Evolutionary conservation across 1,284 basidiomycete genomes (phyloP).

Genomic region (Ceratobasidium theobromae): DNA sequence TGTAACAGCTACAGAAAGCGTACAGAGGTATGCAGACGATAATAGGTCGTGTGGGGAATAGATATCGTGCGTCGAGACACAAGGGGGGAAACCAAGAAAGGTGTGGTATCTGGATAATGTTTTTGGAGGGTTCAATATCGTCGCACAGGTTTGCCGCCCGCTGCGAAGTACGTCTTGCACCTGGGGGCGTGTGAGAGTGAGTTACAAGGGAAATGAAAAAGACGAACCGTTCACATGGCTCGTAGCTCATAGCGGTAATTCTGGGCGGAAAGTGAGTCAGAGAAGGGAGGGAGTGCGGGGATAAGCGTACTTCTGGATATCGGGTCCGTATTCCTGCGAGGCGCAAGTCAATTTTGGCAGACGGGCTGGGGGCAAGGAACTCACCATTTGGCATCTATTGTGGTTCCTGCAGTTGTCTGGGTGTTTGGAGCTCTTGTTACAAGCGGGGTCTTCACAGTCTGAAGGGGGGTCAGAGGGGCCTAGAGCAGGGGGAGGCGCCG

Average conservation of each 20-base stretch:
- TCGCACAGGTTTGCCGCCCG: conserved; percentile 21
- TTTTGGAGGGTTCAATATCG: conserved; percentile 10
- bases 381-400: conserved; percentile 27
- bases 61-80: conserved; percentile 8
- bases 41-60: conserved; percentile 27
- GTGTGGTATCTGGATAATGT: conserved; percentile 5
- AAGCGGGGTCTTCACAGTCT: conserved; percentile 34
- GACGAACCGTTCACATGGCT: conserved; percentile 31
- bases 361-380: not conserved
- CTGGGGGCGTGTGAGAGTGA: conserved; percentile 1
- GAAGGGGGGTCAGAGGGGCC: conserved; percentile 2
- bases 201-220: not conserved
- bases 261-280: conserved; percentile 23
- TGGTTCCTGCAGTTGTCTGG: conserved; percentile 29
- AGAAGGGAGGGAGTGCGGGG: conserved; percentile 22
- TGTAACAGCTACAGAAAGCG: conserved; percentile 26
- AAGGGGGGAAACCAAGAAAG: not conserved
- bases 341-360: not conserved
- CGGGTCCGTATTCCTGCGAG: conserved; percentile 26
- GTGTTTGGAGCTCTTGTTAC: conserved; percentile 33
- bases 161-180: conserved; percentile 25
- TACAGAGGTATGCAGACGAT: conserved; percentile 30
- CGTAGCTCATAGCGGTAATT: conserved; percentile 31
- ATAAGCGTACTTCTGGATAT: conserved; percentile 29
- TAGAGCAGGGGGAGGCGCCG: not conserved